These are phyloP conservation scores for Botrytis elliptica DNA, from an alignment of 2,329 filamentous ascomycete genomes.

Conservation along the genomic window DNA sequence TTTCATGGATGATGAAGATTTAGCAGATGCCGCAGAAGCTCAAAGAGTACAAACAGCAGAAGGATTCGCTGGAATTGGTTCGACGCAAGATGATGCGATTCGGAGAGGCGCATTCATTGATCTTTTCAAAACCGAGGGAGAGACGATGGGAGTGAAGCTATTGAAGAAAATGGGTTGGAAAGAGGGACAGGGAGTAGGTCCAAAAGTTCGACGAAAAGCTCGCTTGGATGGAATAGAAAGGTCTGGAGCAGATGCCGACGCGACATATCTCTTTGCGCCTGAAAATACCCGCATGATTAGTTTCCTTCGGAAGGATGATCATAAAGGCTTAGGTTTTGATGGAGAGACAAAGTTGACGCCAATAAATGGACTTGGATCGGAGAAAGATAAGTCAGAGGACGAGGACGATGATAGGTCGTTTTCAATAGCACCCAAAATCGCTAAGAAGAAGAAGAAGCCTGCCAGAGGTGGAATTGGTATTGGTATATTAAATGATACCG, in stretches of 20 bases:
- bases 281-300: conserved; percentile 70
- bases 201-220: conserved; percentile 75
- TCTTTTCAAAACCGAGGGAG: conserved; percentile 68
- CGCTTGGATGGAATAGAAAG: conserved; percentile 55
- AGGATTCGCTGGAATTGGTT: conserved; percentile 74
- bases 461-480: conserved; percentile 74
- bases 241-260: conserved; percentile 41
- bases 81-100: conserved; percentile 55
- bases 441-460: conserved; percentile 51
- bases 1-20: conserved; percentile 97
- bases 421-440: conserved; percentile 27
- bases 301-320: conserved; percentile 64
- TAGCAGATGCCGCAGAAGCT: conserved; percentile 80
- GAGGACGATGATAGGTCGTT: conserved; percentile 43
- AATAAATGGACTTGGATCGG: conserved; percentile 33
- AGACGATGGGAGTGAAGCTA: conserved; percentile 84
- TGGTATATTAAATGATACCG: conserved; percentile 86
- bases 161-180: conserved; percentile 95
- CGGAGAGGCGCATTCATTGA: conserved; percentile 61
- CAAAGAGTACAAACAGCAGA: conserved; percentile 70
- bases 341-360: conserved; percentile 55
- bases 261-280: conserved; percentile 77
- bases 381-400: conserved; percentile 44
- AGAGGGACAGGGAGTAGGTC: conserved; percentile 88
- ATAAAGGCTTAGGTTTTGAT: conserved; percentile 67